phyloP scores from a whole-genome alignment of 495 filamentous ascomycete species.

The Penicillium ochrochloron region DNA sequence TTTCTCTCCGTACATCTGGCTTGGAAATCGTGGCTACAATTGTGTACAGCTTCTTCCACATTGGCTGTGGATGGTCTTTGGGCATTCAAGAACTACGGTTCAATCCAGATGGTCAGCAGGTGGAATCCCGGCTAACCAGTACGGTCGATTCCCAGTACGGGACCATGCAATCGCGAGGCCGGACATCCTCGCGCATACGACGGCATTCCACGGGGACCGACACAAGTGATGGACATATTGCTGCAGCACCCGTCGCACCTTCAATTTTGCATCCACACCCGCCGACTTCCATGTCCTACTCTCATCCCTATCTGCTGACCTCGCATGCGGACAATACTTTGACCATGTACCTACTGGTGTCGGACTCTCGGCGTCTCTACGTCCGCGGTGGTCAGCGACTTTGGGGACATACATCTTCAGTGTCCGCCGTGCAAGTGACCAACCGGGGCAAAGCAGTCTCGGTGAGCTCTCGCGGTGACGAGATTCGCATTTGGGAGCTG shows the following conservation, averaged over 20 bases:
- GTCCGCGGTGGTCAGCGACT: slow-evolving; percentile 78
- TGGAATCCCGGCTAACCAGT: slow-evolving; percentile 59
- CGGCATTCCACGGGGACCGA: slow-evolving; percentile 24
- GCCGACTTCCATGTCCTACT: slow-evolving; percentile 81
- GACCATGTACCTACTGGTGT: slow-evolving; percentile 82
- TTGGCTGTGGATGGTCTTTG: slow-evolving; percentile 76
- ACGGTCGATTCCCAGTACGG: slow-evolving; percentile 51
- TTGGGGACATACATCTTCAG: slow-evolving; percentile 94
- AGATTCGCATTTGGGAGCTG: slow-evolving; percentile 93
- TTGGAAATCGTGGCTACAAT: slow-evolving; percentile 74
- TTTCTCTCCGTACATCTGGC: slow-evolving; percentile 70
- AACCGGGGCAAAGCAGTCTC: slow-evolving; percentile 89
- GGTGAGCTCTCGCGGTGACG: slow-evolving; percentile 78
- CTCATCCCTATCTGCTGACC: slow-evolving; percentile 88
- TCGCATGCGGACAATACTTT: slow-evolving; percentile 93
- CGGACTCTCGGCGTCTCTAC: slow-evolving; percentile 64
- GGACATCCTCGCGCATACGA: slow-evolving; percentile 40
- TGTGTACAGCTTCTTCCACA: slow-evolving; percentile 70
- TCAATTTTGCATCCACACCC: slow-evolving; percentile 46
- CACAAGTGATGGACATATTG: not conserved
- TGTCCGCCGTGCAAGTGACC: slow-evolving; percentile 84
- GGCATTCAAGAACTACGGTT: slow-evolving; percentile 88
- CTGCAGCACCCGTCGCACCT: slow-evolving; percentile 19
- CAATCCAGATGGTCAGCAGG: slow-evolving; percentile 53
- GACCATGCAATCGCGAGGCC: slow-evolving; percentile 42